Percentiles rank a stretch among this genome's conserved stretches.
Evolutionary conservation across 768 basidiomycete species (phyloP).

Genomic region (Rhodocollybia butyracea): DNA sequence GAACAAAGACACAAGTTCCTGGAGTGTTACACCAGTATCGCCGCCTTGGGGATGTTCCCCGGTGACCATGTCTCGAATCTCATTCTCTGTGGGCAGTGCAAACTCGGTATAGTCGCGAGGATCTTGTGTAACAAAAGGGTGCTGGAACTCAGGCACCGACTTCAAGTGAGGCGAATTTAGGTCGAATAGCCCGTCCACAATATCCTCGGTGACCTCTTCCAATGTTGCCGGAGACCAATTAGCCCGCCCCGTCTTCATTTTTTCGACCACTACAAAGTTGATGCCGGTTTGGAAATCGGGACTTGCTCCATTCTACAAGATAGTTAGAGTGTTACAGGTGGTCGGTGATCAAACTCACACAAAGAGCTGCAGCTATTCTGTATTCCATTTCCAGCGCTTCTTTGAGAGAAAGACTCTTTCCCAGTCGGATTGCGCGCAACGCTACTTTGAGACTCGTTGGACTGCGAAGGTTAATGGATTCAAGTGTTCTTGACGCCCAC

Average conservation of each 20-base stretch:
- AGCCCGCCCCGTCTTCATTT: conserved; percentile 44
- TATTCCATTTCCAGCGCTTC: conserved; percentile 82
- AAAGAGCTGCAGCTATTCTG: conserved; percentile 84
- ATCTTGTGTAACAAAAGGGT: conserved; percentile 26
- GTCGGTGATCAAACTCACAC: conserved; percentile 52
- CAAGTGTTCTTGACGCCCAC: conserved; percentile 77
- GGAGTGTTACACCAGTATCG: conserved; percentile 53
- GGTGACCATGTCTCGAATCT: conserved; percentile 63
- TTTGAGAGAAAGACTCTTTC: conserved; percentile 57
- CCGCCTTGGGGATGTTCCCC: conserved; percentile 64
- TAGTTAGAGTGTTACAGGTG: conserved; percentile 10
- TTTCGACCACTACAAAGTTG: conserved; percentile 54
- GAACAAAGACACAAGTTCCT: conserved; percentile 63
- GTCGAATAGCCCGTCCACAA: conserved; percentile 69
- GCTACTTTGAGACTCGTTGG: conserved; percentile 93
- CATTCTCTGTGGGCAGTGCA: conserved; percentile 75
- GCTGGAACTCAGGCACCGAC: conserved; percentile 40
- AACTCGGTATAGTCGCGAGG: conserved; percentile 23
- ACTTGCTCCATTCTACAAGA: conserved; percentile 63
- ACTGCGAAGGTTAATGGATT: conserved; percentile 64
- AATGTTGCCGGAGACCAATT: conserved; percentile 70
- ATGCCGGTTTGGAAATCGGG: conserved; percentile 86
- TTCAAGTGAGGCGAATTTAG: conserved; percentile 44
- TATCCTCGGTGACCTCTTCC: conserved; percentile 53
- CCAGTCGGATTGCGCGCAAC: conserved; percentile 72